phyloP scores from a whole-genome alignment of 108 stramenopile genomes.

The Schizochytrium sp. region DNA sequence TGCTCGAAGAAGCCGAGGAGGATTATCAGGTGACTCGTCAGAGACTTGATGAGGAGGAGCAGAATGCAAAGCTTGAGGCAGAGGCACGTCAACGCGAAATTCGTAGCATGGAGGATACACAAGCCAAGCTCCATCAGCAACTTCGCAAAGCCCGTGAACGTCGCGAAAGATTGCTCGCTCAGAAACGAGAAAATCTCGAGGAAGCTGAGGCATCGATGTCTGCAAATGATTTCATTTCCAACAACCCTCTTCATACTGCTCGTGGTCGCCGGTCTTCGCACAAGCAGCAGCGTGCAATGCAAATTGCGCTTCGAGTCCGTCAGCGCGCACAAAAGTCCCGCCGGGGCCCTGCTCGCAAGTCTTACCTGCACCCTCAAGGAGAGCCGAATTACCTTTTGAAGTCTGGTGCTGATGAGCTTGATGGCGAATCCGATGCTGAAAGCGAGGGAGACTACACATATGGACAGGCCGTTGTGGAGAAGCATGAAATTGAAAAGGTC shows the following conservation, averaged over 20 bases:
- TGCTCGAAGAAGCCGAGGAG: constrained; percentile 29
- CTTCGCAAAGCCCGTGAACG: not conserved
- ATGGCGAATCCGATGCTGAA: constrained; percentile 8
- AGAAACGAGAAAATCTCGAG: not conserved
- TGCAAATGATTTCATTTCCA: no score
- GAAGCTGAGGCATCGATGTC: not conserved
- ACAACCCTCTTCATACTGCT: no score
- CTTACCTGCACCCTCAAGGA: constrained; percentile 24
- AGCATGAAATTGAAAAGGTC: not conserved
- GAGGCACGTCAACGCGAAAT: no score
- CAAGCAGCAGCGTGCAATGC: not conserved
- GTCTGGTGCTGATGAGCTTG: not conserved
- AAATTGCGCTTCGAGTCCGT: not conserved
- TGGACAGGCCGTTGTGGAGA: not conserved
- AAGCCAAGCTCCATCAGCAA: not conserved
- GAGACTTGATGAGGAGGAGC: not conserved
- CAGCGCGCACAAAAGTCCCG: not conserved
- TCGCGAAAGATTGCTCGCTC: not conserved
- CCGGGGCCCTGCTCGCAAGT: constrained; percentile 2
- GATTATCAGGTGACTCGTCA: not conserved
- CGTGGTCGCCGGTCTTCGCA: not conserved
- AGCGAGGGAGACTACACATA: constrained; percentile 20
- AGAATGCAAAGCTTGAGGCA: not conserved
- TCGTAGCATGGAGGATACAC: no score
- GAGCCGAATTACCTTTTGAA: not conserved